Percentiles rank a stretch among this genome's conserved stretches.
phyloP scores from a whole-genome alignment of 106 monocot genomes.

The Alisma plantagoaquatica region DNA sequence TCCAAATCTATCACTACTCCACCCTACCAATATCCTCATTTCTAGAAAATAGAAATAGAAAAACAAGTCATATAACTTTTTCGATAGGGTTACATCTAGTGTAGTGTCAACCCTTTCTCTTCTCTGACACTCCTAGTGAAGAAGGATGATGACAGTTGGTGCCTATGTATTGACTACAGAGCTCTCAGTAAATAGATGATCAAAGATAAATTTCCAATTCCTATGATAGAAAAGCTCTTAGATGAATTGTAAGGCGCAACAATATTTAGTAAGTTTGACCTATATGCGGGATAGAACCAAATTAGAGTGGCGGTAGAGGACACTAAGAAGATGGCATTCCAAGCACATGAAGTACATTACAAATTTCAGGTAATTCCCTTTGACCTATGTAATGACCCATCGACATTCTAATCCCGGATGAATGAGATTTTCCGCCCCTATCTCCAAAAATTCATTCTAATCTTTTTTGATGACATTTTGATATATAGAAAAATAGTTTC shows the following conservation, averaged over 20 bases:
- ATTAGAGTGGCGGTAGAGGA: neutral
- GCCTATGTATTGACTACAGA: neutral
- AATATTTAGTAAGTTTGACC: neutral
- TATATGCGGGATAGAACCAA: neutral
- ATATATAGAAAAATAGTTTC: neutral
- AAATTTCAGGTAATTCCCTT: neutral
- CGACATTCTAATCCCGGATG: neutral
- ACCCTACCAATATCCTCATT: no score
- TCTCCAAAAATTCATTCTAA: neutral
- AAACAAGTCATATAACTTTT: no score
- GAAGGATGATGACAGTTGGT: neutral
- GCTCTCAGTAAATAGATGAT: neutral
- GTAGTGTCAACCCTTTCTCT: neutral
- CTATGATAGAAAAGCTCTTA: neutral
- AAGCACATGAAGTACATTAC: neutral
- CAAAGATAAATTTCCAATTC: neutral
- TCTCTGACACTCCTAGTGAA: neutral
- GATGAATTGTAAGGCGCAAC: neutral
- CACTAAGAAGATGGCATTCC: neutral
- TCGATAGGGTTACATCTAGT: neutral
- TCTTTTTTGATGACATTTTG: neutral
- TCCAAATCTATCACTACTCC: no score
- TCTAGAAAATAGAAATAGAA: no score
- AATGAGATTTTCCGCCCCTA: neutral
- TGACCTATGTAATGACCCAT: neutral